Evolutionary conservation across 345 rosid species (phyloP).

Genomic region (Brassica nigra): DNA sequence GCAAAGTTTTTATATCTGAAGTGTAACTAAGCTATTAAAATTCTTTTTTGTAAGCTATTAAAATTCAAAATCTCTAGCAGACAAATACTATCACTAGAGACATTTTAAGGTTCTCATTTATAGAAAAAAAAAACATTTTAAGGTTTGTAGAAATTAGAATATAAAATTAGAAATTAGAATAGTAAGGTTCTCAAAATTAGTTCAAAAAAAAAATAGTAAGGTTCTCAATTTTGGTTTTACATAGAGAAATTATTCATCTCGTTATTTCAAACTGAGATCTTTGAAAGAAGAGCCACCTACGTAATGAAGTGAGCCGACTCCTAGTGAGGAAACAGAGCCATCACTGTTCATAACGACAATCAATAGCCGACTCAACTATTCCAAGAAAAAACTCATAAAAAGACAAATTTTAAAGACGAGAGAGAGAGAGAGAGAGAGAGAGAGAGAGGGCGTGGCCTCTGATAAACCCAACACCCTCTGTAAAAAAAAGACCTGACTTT

Average conservation of each 20-base stretch:
- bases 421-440: not conserved
- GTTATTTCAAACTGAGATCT: constrained; percentile 6
- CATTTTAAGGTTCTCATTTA: not conserved
- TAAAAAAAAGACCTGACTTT: constrained; percentile 32
- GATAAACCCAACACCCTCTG: constrained; percentile 41
- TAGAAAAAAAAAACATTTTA: no score
- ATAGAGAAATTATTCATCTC: not conserved
- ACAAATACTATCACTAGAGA: not conserved
- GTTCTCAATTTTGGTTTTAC: no score
- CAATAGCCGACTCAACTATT: constrained; percentile 41
- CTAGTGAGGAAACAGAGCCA: constrained; percentile 20
- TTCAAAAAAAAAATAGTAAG: no score
- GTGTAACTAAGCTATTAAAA: not conserved
- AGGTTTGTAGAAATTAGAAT: not conserved
- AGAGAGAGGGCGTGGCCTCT: constrained; percentile 35
- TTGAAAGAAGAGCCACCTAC: constrained; percentile 39
- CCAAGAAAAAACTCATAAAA: not conserved
- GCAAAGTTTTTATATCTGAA: not conserved
- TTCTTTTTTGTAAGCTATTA: not conserved
- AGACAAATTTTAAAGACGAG: constrained; percentile 29
- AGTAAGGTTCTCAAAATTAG: no score
- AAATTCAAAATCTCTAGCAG: not conserved
- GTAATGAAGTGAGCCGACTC: constrained; percentile 36
- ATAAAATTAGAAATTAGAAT: no score
- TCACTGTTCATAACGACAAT: constrained; percentile 35